phyloP scores from a whole-genome alignment of 768 basidiomycete species.

The Stropharia rugosoannulata region DNA sequence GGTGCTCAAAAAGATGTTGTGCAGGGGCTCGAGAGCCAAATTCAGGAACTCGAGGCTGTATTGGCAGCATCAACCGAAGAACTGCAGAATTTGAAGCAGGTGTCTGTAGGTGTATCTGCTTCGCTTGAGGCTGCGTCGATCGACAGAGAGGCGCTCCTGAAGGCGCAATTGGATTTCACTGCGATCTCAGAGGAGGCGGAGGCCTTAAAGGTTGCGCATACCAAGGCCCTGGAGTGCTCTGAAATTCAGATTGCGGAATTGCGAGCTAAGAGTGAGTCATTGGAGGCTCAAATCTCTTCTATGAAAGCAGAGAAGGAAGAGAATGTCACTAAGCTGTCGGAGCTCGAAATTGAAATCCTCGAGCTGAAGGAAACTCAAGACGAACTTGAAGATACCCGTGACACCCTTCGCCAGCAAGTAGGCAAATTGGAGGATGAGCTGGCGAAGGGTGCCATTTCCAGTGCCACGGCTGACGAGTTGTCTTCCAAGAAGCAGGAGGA shows the following conservation, averaged over 20 bases:
- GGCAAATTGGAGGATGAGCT: conserved; percentile 56
- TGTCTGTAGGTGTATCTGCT: conserved; percentile 41
- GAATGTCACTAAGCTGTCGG: conserved; percentile 66
- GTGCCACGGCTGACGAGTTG: conserved; percentile 46
- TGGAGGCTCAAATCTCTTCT: conserved; percentile 48
- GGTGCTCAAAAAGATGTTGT: conserved; percentile 45
- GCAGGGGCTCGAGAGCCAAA: conserved; percentile 46
- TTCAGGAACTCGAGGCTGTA: conserved; percentile 50
- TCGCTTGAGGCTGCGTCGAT: conserved; percentile 50
- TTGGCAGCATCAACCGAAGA: conserved; percentile 49
- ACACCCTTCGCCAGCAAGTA: conserved; percentile 42
- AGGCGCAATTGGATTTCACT: conserved; percentile 62
- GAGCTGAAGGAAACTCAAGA: conserved; percentile 76
- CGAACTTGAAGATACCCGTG: conserved; percentile 56
- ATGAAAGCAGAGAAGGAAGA: conserved; percentile 72
- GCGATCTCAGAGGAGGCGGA: conserved; percentile 52
- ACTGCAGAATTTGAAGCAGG: conserved; percentile 47
- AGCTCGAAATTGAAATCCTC: conserved; percentile 79
- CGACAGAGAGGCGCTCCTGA: conserved; percentile 63
- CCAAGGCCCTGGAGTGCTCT: conserved; percentile 46
- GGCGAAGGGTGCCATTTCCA: conserved; percentile 42
- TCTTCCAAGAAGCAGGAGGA: conserved; percentile 49
- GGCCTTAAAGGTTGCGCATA: conserved; percentile 49
- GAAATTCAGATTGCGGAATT: conserved; percentile 43
- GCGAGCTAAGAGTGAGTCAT: conserved; percentile 41